phyloP scores from a whole-genome alignment of 495 filamentous ascomycete genomes.

The Parachaetomium inaequale region DNA sequence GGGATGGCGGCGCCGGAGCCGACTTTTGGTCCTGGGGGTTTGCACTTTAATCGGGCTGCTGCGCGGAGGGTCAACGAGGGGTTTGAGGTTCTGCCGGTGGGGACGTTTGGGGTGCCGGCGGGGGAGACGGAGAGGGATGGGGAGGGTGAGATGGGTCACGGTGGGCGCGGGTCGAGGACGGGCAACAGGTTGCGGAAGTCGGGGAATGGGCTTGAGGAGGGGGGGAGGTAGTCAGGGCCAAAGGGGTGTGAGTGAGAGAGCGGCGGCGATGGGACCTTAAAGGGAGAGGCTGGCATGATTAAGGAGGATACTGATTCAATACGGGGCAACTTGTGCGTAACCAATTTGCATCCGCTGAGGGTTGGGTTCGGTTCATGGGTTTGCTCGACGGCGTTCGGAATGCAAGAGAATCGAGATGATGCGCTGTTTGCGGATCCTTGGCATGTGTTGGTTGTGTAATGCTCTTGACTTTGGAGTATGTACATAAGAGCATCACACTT shows the following conservation, averaged over 20 bases:
- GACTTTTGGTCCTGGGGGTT: conserved; percentile 39
- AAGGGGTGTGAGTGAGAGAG: too few species aligned
- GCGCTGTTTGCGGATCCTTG: background rate
- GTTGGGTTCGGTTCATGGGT: background rate
- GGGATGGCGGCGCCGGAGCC: conserved; percentile 22
- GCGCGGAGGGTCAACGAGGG: conserved; percentile 56
- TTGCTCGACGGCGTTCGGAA: background rate
- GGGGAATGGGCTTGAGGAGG: conserved; percentile 17
- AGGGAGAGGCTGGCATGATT: too few species aligned
- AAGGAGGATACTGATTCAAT: background rate
- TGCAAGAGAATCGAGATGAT: background rate
- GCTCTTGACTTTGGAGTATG: background rate
- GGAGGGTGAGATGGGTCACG: conserved; percentile 11
- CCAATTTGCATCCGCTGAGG: background rate
- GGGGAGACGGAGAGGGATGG: background rate
- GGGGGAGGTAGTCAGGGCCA: too few species aligned
- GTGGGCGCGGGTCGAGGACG: background rate
- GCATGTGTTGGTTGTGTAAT: background rate
- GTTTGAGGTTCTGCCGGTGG: conserved; percentile 59
- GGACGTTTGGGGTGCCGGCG: conserved; percentile 40
- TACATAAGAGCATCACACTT: background rate
- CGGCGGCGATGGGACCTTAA: too few species aligned
- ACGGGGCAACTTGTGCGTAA: background rate
- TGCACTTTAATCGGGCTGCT: conserved; percentile 39
- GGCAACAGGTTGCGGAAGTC: conserved; percentile 39